phyloP scores from a whole-genome alignment of 208 protist genomes.

The Histomonas meleagridis region DNA sequence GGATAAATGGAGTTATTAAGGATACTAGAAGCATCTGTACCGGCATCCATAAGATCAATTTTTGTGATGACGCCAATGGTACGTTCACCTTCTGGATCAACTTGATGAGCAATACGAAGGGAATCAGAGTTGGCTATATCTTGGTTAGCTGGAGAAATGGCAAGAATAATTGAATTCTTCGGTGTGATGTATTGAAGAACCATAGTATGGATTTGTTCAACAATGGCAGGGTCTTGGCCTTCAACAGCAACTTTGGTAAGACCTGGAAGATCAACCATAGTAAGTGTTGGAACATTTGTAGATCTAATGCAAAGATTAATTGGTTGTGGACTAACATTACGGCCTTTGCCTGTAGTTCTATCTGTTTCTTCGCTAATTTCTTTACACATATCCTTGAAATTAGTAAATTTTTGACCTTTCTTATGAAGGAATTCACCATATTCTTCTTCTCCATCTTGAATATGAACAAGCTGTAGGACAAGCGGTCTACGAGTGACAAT shows the following conservation, averaged over 20 bases:
- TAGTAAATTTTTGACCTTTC: conserved; percentile 70
- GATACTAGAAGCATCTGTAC: conserved; percentile 87
- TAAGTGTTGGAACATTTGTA: conserved; percentile 50
- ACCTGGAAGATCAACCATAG: conserved; percentile 58
- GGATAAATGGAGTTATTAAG: conserved; percentile 74
- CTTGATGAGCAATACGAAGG: conserved; percentile 46
- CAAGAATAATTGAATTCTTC: conserved; percentile 51
- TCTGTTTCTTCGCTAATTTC: conserved; percentile 86
- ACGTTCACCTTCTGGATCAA: conserved; percentile 54
- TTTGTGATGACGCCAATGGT: conserved; percentile 61
- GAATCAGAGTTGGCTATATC: conserved; percentile 57
- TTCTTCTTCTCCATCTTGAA: conserved; percentile 45
- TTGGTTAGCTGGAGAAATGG: conserved; percentile 53
- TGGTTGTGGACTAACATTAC: conserved; percentile 5
- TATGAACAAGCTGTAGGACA: conserved; percentile 81
- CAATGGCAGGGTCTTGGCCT: conserved; percentile 51
- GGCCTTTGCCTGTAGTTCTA: conserved; percentile 45
- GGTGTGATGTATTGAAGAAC: conserved; percentile 45
- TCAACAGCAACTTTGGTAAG: conserved; percentile 51
- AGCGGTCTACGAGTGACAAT: conserved; percentile 96
- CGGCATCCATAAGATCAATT: conserved; percentile 59
- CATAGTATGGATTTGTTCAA: conserved; percentile 49
- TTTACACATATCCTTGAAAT: conserved; percentile 79
- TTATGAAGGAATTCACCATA: conserved; percentile 68
- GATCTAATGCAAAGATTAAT: conserved; percentile 39